Evolutionary conservation across 1,139 yeast genomes (phyloP).

Genomic region (Eremothecium coryli): DNA sequence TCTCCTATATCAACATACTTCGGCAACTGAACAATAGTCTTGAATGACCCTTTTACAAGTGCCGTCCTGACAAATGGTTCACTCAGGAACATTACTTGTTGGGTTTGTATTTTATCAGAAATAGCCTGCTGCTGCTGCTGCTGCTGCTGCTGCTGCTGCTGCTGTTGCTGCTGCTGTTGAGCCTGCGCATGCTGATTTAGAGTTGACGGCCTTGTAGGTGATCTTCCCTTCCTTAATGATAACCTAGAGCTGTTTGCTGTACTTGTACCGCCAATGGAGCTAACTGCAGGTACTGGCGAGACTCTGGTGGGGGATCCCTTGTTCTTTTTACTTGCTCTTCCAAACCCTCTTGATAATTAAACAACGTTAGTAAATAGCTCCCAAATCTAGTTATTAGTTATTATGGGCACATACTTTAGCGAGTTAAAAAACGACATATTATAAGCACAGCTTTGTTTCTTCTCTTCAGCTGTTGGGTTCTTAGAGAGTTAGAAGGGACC

Average conservation of each 20-base stretch:
- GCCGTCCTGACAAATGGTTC: conserved; percentile 94
- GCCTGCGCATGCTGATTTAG: conserved; percentile 9
- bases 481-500: too few species aligned
- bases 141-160: too few species aligned
- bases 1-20: conserved; percentile 90
- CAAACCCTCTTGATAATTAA: conserved; percentile 30
- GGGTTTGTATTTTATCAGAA: conserved; percentile 39
- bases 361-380: conserved; percentile 1
- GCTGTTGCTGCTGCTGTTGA: conserved; percentile 7
- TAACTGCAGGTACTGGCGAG: not conserved
- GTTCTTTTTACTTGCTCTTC: conserved; percentile 34
- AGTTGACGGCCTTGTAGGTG: conserved; percentile 25
- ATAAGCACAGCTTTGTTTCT: too few species aligned
- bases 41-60: conserved; percentile 92
- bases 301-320: conserved; percentile 18
- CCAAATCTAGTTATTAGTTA: not conserved
- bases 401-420: conserved; percentile 10
- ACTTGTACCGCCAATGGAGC: conserved; percentile 22
- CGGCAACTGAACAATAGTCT: conserved; percentile 90
- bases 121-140: conserved; percentile 8
- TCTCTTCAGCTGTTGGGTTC: too few species aligned
- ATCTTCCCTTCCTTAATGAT: conserved; percentile 32
- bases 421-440: conserved; percentile 13
- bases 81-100: conserved; percentile 48
- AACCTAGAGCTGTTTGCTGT: conserved; percentile 30